These are phyloP conservation scores for Forsythia suspensa DNA, from an alignment of 257 asterid species.

Conservation along the genomic window DNA sequence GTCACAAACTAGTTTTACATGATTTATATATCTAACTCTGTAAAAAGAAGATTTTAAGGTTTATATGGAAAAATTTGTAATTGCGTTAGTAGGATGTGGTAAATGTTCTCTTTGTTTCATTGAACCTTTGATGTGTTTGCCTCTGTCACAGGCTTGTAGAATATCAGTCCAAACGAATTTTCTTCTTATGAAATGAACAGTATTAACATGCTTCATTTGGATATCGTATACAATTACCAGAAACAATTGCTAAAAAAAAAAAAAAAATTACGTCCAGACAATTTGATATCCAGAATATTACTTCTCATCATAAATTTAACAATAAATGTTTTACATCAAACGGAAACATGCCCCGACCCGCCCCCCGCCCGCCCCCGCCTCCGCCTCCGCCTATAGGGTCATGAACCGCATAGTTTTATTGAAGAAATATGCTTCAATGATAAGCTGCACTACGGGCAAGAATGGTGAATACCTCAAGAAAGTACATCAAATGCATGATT, in stretches of 20 bases:
- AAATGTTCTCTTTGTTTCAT: background rate
- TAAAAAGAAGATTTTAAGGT: background rate
- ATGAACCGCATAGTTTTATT: background rate
- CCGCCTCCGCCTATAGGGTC: background rate
- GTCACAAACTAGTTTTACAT: background rate
- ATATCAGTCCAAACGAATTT: too few species aligned
- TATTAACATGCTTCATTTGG: too few species aligned
- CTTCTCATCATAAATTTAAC: constrained; percentile 7
- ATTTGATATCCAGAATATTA: background rate
- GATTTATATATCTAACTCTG: background rate
- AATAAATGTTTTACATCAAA: background rate
- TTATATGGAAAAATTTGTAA: background rate
- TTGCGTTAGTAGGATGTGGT: background rate
- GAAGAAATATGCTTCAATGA: background rate
- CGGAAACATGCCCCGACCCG: background rate
- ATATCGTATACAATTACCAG: too few species aligned
- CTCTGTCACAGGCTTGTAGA: background rate
- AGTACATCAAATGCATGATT: background rate
- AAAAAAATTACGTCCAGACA: too few species aligned
- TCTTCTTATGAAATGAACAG: too few species aligned
- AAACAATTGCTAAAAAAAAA: too few species aligned
- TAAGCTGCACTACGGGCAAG: constrained; percentile 12
- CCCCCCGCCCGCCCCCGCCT: background rate
- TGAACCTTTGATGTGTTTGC: background rate
- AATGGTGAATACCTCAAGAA: constrained; percentile 14